phyloP scores from a whole-genome alignment of 495 filamentous ascomycete species.

The Aspergillus indologenus region DNA sequence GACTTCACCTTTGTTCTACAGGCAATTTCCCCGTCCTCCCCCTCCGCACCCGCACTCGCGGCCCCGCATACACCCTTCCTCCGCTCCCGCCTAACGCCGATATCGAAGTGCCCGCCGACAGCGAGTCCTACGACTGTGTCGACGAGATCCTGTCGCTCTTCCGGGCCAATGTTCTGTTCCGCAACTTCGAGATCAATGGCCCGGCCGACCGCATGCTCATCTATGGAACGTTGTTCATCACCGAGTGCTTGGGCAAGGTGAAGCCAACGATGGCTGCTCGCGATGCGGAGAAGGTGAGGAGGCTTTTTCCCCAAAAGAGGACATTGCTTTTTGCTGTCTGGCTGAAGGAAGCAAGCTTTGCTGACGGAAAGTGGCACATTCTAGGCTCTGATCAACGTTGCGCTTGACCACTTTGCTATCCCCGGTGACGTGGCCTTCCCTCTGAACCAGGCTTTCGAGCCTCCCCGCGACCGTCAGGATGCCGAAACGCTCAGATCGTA shows the following conservation, averaged over 20 bases:
- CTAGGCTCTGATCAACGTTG: constrained; percentile 63
- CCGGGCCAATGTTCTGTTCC: constrained; percentile 97
- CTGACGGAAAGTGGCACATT: neutral
- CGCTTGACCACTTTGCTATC: constrained; percentile 90
- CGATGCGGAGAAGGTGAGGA: constrained; percentile 57
- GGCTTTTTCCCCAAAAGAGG: neutral
- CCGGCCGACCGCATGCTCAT: constrained; percentile 92
- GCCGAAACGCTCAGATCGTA: constrained; percentile 81
- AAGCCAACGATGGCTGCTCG: constrained; percentile 62
- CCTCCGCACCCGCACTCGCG: constrained; percentile 86
- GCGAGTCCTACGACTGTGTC: constrained; percentile 87
- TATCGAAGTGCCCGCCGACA: constrained; percentile 72
- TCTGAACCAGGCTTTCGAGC: constrained; percentile 79
- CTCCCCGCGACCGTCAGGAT: constrained; percentile 80
- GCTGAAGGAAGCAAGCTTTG: neutral
- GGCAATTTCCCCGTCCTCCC: constrained; percentile 95
- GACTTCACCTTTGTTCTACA: constrained; percentile 17
- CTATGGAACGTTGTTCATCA: constrained; percentile 93
- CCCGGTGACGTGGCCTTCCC: constrained; percentile 94
- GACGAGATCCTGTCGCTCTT: constrained; percentile 92
- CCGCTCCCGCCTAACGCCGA: constrained; percentile 67
- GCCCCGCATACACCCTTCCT: constrained; percentile 82
- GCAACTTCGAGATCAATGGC: constrained; percentile 99
- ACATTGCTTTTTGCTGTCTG: neutral
- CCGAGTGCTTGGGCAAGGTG: constrained; percentile 82